A percentile compares a stretch with the other conserved stretches of the same genome.
phyloP scores from a whole-genome alignment of 805 yeast genomes.

The Teunomyces barrocoloradensis region DNA sequence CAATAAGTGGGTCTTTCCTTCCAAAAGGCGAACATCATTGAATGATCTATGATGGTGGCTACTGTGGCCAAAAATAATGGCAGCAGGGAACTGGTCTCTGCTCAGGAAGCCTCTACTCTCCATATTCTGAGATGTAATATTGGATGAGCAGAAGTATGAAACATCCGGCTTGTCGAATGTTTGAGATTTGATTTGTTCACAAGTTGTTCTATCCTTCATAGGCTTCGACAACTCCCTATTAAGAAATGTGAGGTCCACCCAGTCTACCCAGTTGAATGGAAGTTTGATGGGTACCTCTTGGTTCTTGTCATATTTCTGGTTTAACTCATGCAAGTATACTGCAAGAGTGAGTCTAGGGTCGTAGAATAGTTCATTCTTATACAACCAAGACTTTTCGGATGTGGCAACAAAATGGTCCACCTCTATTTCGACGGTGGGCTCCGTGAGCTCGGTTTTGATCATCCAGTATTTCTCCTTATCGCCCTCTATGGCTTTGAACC shows the following conservation, averaged over 20 bases:
- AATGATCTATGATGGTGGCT: slow-evolving; percentile 24
- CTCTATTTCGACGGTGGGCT: slow-evolving; percentile 13
- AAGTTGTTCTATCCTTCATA: slow-evolving; percentile 11
- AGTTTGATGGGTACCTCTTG: slow-evolving; percentile 16
- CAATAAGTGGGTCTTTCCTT: slow-evolving; percentile 21
- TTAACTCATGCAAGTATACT: slow-evolving; percentile 17
- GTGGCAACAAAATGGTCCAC: slow-evolving; percentile 14
- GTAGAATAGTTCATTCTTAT: slow-evolving; percentile 14
- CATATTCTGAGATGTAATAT: slow-evolving; percentile 12
- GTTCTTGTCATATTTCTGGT: neutral
- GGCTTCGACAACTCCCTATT: slow-evolving; percentile 16
- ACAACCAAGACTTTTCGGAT: slow-evolving; percentile 18
- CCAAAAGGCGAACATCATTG: slow-evolving; percentile 14
- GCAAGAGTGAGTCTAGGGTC: slow-evolving; percentile 28
- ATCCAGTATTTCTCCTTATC: slow-evolving; percentile 24
- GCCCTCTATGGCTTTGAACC: slow-evolving; percentile 15
- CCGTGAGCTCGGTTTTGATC: slow-evolving; percentile 19
- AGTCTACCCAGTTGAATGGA: slow-evolving; percentile 56
- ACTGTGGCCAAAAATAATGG: slow-evolving; percentile 22
- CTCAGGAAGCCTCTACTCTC: slow-evolving; percentile 22
- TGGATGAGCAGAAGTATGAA: slow-evolving; percentile 16
- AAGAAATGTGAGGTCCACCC: slow-evolving; percentile 47
- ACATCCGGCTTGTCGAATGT: slow-evolving; percentile 13
- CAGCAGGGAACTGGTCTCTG: slow-evolving; percentile 27
- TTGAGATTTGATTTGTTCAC: slow-evolving; percentile 15